phyloP scores from a whole-genome alignment of 768 basidiomycete species.

The Suillus americanus region DNA sequence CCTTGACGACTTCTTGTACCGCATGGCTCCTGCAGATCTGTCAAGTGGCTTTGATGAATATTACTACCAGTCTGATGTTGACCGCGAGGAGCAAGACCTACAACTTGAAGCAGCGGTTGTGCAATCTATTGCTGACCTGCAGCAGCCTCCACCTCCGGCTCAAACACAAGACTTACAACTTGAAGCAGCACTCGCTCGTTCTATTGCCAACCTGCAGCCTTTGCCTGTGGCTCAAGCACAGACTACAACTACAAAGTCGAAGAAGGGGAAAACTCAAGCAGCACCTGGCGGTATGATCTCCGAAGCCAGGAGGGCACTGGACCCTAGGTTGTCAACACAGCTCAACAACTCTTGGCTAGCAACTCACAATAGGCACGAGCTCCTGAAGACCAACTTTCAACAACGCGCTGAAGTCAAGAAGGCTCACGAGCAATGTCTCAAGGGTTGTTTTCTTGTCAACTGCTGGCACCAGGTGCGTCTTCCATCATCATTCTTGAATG shows the following conservation, averaged over 20 bases:
- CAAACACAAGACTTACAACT: no score
- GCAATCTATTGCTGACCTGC: no score
- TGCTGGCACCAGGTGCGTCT: not conserved
- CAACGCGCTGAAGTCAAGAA: not conserved
- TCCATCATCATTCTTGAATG: not conserved
- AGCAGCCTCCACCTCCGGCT: no score
- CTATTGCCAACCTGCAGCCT: not conserved
- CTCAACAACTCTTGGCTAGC: not conserved
- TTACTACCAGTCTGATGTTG: not conserved
- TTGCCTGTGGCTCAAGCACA: not conserved
- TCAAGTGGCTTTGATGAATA: not conserved
- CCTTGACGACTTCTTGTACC: no score
- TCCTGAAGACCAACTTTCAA: not conserved
- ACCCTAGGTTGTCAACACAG: not conserved
- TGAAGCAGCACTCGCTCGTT: not conserved
- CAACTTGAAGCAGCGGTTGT: no score
- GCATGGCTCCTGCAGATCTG: not conserved
- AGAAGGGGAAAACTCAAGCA: not conserved
- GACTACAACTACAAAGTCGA: not conserved
- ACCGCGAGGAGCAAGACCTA: not conserved
- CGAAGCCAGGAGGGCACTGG: not conserved
- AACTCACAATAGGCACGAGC: not conserved
- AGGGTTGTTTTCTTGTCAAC: not conserved
- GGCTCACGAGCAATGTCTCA: not conserved
- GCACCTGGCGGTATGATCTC: not conserved